Evolutionary conservation across 2,329 filamentous ascomycete species (phyloP).

Genomic region (Calonectria multiphialidica): DNA sequence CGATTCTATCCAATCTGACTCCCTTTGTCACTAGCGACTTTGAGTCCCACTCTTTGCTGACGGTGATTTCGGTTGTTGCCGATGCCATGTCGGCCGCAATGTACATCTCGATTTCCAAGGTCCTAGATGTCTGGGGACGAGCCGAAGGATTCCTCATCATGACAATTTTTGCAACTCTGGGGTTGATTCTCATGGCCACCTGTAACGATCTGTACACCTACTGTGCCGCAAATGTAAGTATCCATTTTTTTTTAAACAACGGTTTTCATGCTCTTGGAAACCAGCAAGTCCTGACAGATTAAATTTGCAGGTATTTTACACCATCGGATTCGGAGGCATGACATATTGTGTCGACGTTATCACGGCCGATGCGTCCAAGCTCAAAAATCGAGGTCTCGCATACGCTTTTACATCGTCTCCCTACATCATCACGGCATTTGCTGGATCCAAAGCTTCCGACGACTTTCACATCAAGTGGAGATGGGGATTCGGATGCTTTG

Average conservation of each 20-base stretch:
- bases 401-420: slow-evolving; percentile 56
- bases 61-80: slow-evolving; percentile 65
- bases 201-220: slow-evolving; percentile 56
- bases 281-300: not conserved
- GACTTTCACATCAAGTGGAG: slow-evolving; percentile 38
- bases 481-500: slow-evolving; percentile 69
- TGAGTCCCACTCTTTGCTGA: slow-evolving; percentile 63
- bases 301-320: slow-evolving; percentile 66
- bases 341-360: slow-evolving; percentile 73
- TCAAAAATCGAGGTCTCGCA: slow-evolving; percentile 54
- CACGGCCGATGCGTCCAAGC: slow-evolving; percentile 70
- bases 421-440: slow-evolving; percentile 60
- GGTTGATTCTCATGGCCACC: slow-evolving; percentile 71
- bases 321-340: slow-evolving; percentile 71
- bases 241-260: not conserved
- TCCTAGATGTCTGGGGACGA: slow-evolving; percentile 72
- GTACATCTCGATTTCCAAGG: slow-evolving; percentile 71
- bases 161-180: slow-evolving; percentile 58
- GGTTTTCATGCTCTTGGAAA: too few relatives aligned
- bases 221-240: slow-evolving; percentile 62
- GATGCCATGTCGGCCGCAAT: slow-evolving; percentile 67
- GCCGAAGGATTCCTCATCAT: slow-evolving; percentile 70
- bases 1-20: slow-evolving; percentile 54
- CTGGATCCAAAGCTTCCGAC: slow-evolving; percentile 42
- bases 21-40: slow-evolving; percentile 64